Evolutionary conservation across 345 rosid genomes (phyloP), one percentile per base, ranked within the genome.

Genomic region (Syzygium aqueum): DNA sequence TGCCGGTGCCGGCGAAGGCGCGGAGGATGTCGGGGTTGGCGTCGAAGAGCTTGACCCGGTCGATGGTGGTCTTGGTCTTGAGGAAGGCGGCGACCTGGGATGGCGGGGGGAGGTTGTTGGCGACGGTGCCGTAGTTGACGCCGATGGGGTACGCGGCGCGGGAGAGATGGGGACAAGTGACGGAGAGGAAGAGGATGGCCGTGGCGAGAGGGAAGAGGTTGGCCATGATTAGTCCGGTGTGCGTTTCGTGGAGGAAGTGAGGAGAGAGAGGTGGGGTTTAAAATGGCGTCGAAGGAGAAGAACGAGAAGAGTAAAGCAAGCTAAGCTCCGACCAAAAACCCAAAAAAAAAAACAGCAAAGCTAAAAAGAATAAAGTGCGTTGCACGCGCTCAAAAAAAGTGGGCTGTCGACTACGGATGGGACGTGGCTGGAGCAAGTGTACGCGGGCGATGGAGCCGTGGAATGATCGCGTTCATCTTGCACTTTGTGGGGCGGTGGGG

Each of bases 71-170:
- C 87, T 91, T 89, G 46, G 95, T 91, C 89, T 92, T 91, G 90
- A 96, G 92, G 90, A 96, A 94, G 87, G 86, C 86, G 50, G 95
- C 96, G 11, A 96, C 99, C 85, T 93, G 92, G 57, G 93, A 56
- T 0, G 99, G 96, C 5, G 95, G 90, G 8, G 96, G 98, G 87
- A 96, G 98, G 93, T 95, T 94, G 91, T 94, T 89, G n/a, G 97
- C 96, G 67, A 94, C 87, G 57, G 95, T 92, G 13, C 99, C 99
- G 87, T 96, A 95, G 95, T 96, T 96, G n/a, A 96, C 94, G 78
- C 99, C 97, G 92, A 95, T 86, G 88, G 92, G 85, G 88, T 91
- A 92, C 10, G 92, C 89, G 87, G 94, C 91, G 84, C 85, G 63
- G 57, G 89, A 33, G 85, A 85, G 37, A 54, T 37, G 56, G 52